Evolutionary conservation across 768 basidiomycete species (phyloP).

Genomic region (Tylopilus plumbeoviolaceoides): DNA sequence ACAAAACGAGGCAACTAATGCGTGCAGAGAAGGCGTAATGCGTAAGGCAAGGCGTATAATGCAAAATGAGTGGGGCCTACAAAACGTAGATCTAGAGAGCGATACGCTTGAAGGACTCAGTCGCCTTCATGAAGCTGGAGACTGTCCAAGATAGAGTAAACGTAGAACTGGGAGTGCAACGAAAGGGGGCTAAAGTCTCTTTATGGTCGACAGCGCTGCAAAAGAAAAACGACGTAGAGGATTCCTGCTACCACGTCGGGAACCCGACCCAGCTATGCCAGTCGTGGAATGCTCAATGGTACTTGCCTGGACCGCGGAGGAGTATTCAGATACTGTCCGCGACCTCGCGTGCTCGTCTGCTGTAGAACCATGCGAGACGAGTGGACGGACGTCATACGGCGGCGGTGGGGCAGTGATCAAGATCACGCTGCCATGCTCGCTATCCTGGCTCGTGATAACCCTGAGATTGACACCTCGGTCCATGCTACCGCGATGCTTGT

Average conservation of each 20-base stretch:
- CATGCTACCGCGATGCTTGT: conserved; percentile 16
- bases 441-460: conserved; percentile 24
- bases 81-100: conserved; percentile 5
- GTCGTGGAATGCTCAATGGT: conserved; percentile 6
- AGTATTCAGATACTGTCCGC: conserved; percentile 23
- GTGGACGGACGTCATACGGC: conserved; percentile 18
- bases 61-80: not conserved
- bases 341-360: conserved; percentile 11
- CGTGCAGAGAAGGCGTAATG: not conserved
- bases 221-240: conserved; percentile 30
- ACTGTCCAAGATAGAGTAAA: conserved; percentile 8
- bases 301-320: conserved; percentile 15
- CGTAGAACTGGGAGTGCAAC: conserved; percentile 2
- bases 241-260: conserved; percentile 17
- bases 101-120: conserved; percentile 3
- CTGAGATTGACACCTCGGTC: conserved; percentile 18
- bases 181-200: conserved; percentile 13
- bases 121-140: not conserved
- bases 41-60: not conserved
- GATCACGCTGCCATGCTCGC: conserved; percentile 29
- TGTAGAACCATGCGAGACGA: conserved; percentile 3
- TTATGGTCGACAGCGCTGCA: conserved; percentile 30
- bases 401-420: conserved; percentile 29
- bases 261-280: conserved; percentile 7
- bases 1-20: conserved; percentile 17